Evolutionary conservation across 2,329 filamentous ascomycete genomes (phyloP).

Genomic region (Trichoderma koningiopsis): DNA sequence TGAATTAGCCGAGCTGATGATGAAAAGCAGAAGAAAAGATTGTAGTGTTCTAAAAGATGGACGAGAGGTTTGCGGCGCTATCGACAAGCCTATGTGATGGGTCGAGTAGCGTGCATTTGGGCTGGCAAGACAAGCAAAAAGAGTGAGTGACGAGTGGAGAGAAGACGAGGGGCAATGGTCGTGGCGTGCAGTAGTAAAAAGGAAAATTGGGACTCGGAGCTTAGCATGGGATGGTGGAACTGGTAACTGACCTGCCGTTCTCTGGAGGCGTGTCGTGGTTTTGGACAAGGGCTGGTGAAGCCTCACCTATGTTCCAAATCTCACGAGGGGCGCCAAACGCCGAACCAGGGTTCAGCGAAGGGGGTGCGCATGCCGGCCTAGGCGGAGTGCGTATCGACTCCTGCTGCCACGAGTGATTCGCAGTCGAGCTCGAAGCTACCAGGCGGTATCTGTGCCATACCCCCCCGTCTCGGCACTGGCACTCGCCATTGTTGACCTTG

Average conservation of each 20-base stretch:
- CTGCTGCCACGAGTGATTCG: neutral
- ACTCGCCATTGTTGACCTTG: neutral
- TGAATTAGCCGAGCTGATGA: slow-evolving; percentile 19
- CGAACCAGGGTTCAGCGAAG: slow-evolving; percentile 20
- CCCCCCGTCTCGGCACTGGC: slow-evolving; percentile 14
- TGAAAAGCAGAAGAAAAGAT: slow-evolving; percentile 21
- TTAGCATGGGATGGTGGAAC: slow-evolving; percentile 22
- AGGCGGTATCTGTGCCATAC: neutral
- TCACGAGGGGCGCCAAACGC: slow-evolving; percentile 19
- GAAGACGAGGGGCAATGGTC: slow-evolving; percentile 20
- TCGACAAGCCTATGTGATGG: slow-evolving; percentile 28
- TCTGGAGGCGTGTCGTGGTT: slow-evolving; percentile 22
- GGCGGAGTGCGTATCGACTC: slow-evolving; percentile 9
- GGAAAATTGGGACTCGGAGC: slow-evolving; percentile 24
- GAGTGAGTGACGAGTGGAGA: slow-evolving; percentile 24
- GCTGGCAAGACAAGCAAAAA: slow-evolving; percentile 19
- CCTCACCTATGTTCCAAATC: slow-evolving; percentile 23
- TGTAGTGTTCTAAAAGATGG: slow-evolving; percentile 10
- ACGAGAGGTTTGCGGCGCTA: slow-evolving; percentile 25
- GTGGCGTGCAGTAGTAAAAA: slow-evolving; percentile 27
- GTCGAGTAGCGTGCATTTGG: slow-evolving; percentile 26
- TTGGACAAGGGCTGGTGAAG: slow-evolving; percentile 24
- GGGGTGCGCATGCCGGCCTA: slow-evolving; percentile 8
- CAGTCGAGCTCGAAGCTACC: neutral
- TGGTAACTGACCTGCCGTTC: slow-evolving; percentile 23